phyloP scores from a whole-genome alignment of 2,329 filamentous ascomycete species.

The Erysiphe neolycopersici region DNA sequence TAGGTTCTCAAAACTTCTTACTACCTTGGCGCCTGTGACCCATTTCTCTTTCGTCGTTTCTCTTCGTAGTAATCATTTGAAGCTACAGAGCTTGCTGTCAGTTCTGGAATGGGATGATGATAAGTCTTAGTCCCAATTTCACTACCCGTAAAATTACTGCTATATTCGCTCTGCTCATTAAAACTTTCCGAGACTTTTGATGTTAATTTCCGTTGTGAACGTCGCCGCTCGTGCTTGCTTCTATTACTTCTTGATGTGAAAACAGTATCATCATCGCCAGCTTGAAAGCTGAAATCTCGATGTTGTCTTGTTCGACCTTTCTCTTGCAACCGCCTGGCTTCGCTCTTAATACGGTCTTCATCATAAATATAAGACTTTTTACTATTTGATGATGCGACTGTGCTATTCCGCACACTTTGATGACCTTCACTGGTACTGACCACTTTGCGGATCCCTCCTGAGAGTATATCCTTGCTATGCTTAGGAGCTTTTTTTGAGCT shows the following conservation, averaged over 20 bases:
- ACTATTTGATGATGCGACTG: conserved; percentile 1
- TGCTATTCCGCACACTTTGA: neutral
- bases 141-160: conserved; percentile 5
- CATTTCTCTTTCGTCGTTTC: conserved; percentile 10
- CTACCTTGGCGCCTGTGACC: neutral
- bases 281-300: conserved; percentile 13
- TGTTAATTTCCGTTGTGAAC: conserved; percentile 6
- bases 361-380: neutral
- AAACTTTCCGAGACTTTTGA: conserved; percentile 5
- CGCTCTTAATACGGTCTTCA: conserved; percentile 20
- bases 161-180: conserved; percentile 4
- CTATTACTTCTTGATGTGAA: conserved; percentile 2
- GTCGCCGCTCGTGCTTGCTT: conserved; percentile 3
- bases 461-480: conserved; percentile 8
- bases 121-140: conserved; percentile 14
- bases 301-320: conserved; percentile 19
- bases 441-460: conserved; percentile 12
- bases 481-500: conserved; percentile 1
- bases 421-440: conserved; percentile 1
- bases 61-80: conserved; percentile 11
- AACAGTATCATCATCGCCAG: conserved; percentile 10
- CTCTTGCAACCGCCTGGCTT: conserved; percentile 27
- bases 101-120: conserved; percentile 13
- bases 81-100: conserved; percentile 6
- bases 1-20: no score